Evolutionary conservation across 805 yeast species (phyloP).

Genomic region (Kodamaea sagamina): DNA sequence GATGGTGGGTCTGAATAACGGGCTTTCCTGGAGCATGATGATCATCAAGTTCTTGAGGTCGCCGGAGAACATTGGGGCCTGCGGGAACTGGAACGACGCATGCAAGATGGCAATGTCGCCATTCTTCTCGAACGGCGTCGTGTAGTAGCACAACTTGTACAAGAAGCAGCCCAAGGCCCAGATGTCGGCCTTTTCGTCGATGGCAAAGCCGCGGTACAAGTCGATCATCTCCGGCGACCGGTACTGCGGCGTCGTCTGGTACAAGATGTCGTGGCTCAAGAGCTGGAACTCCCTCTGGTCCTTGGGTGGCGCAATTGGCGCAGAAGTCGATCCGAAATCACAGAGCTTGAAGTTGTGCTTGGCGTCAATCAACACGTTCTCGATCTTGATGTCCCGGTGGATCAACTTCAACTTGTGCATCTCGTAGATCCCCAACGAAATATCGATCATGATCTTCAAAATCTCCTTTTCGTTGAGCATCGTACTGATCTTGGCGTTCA

Average conservation of each 20-base stretch:
- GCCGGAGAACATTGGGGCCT: conserved; percentile 66
- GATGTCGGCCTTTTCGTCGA: conserved; percentile 89
- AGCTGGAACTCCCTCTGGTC: conserved; percentile 70
- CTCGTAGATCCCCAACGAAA: conserved; percentile 73
- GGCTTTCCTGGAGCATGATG: conserved; percentile 81
- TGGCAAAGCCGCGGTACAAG: conserved; percentile 75
- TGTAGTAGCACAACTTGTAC: conserved; percentile 87
- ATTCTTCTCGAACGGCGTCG: conserved; percentile 92
- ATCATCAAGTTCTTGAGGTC: conserved; percentile 73
- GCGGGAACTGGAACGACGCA: conserved; percentile 78
- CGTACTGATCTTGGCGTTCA: conserved; percentile 82
- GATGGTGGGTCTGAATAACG: conserved; percentile 79
- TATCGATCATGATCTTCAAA: conserved; percentile 78
- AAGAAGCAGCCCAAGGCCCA: conserved; percentile 96
- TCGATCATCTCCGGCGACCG: conserved; percentile 97
- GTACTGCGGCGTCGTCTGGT: conserved; percentile 95
- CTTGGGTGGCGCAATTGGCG: conserved; percentile 69
- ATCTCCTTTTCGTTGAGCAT: conserved; percentile 79
- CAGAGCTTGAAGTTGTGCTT: conserved; percentile 74
- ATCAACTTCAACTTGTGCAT: conserved; percentile 83
- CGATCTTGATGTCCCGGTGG: conserved; percentile 93
- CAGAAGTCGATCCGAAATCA: conserved; percentile 90
- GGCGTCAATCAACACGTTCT: conserved; percentile 82
- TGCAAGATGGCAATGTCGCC: conserved; percentile 84
- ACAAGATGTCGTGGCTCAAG: conserved; percentile 80